Evolutionary conservation across 768 basidiomycete species (phyloP).

Genomic region (Panus rudis): DNA sequence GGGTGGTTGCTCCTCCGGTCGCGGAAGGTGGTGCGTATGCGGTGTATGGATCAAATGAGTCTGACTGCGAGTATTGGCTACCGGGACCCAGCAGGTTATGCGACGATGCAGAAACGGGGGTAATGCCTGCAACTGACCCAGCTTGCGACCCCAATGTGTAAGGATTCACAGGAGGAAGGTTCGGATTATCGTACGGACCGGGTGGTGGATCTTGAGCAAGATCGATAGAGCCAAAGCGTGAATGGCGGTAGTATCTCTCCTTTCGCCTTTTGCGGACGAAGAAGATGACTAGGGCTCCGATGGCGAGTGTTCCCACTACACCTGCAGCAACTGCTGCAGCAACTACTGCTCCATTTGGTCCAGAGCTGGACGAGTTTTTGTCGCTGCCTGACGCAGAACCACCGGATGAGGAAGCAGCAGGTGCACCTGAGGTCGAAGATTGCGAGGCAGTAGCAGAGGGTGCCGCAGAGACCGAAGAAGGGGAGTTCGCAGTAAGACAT

Average conservation of each 20-base stretch:
- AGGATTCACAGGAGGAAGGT: constrained; percentile 8
- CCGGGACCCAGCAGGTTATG: neutral
- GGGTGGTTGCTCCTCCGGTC: too few relatives aligned
- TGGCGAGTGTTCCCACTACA: constrained; percentile 13
- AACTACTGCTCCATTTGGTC: constrained; percentile 12
- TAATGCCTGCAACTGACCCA: neutral
- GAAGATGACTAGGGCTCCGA: constrained; percentile 15
- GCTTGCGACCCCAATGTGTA: constrained; percentile 6
- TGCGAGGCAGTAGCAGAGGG: constrained; percentile 12
- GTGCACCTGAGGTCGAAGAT: neutral
- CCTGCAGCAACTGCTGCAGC: constrained; percentile 17
- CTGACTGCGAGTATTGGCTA: constrained; percentile 4
- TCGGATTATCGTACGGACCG: constrained; percentile 5
- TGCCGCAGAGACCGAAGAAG: constrained; percentile 15
- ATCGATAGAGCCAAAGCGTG: constrained; percentile 11
- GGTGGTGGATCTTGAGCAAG: constrained; percentile 9
- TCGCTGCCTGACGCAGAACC: constrained; percentile 2
- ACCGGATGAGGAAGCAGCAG: constrained; percentile 4
- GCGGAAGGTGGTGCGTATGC: constrained; percentile 4
- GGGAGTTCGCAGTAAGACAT: constrained; percentile 18
- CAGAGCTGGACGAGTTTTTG: too few relatives aligned
- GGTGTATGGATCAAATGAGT: constrained; percentile 3
- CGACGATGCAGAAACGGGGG: neutral
- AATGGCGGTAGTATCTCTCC: constrained; percentile 1
- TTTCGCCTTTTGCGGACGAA: constrained; percentile 11